Percentiles rank a stretch among this genome's conserved stretches.
Evolutionary conservation across 192 early-diverging fungal genomes (phyloP).

Genomic region (Backusella tarrabulga): DNA sequence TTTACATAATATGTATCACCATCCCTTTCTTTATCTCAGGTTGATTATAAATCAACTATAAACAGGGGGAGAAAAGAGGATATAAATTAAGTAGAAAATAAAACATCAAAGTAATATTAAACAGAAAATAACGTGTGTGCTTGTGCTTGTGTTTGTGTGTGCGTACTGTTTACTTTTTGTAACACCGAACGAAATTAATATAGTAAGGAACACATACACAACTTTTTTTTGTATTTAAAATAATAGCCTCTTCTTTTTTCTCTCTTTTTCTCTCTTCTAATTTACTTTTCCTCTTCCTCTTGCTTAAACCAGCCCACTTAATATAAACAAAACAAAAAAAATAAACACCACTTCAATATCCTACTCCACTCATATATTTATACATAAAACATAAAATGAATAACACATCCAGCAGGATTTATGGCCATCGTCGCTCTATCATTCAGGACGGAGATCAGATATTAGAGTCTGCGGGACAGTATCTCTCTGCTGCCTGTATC

Average conservation of each 20-base stretch:
- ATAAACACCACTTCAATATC: background rate
- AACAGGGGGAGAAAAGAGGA: background rate
- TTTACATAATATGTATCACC: background rate
- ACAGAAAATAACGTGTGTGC: background rate
- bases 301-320: background rate
- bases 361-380: background rate
- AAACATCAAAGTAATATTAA: background rate
- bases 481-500: constrained; percentile 16
- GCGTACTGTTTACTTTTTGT: constrained; percentile 1
- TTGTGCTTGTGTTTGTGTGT: background rate
- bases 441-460: constrained; percentile 14
- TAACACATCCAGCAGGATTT: background rate
- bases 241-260: background rate
- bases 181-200: background rate
- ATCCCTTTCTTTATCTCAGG: background rate
- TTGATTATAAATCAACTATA: background rate
- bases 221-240: background rate
- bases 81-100: background rate
- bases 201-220: constrained; percentile 2
- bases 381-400: constrained; percentile 9
- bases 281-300: background rate
- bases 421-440: constrained; percentile 6
- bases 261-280: background rate
- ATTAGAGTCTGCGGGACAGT: constrained; percentile 11
- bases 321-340: background rate